These are phyloP conservation scores for Ochromonas danica DNA, from an alignment of 108 stramenopile species.

Conservation along the genomic window DNA sequence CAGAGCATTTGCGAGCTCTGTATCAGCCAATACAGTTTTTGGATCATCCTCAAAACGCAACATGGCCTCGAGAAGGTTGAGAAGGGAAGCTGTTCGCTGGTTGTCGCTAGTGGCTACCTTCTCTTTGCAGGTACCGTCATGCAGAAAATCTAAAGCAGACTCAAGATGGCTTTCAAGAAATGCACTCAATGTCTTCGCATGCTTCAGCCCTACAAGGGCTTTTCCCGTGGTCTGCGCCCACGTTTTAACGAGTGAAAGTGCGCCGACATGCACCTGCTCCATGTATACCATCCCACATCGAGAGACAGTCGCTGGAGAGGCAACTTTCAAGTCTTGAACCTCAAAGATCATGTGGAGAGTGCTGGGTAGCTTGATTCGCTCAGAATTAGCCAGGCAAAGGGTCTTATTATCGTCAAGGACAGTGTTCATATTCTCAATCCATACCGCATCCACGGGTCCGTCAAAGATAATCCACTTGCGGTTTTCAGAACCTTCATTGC, in stretches of 20 bases:
- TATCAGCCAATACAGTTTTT: conserved; percentile 9
- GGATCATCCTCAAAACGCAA: background rate
- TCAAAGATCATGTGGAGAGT: conserved; percentile 68
- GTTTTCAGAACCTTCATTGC: conserved; percentile 36
- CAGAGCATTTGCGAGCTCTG: conserved; percentile 39
- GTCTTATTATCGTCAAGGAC: conserved; percentile 69
- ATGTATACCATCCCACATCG: conserved; percentile 70
- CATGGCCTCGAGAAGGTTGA: conserved; percentile 44
- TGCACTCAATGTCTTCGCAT: conserved; percentile 1
- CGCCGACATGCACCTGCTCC: conserved; percentile 58
- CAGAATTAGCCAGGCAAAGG: conserved; percentile 64
- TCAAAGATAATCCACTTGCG: conserved; percentile 69
- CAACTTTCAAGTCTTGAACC: conserved; percentile 62
- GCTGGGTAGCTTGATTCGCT: conserved; percentile 42
- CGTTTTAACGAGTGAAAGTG: conserved; percentile 46
- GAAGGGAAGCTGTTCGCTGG: conserved; percentile 45
- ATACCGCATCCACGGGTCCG: conserved; percentile 67
- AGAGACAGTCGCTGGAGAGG: conserved; percentile 67
- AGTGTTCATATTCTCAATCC: conserved; percentile 74
- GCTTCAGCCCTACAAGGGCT: conserved; percentile 39
- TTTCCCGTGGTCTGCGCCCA: conserved; percentile 38
- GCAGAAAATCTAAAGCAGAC: conserved; percentile 19
- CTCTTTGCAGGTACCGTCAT: background rate
- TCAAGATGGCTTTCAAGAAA: conserved; percentile 30
- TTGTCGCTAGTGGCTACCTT: conserved; percentile 43